Base-by-base conservation (phyloP, 371 early-diverging fungal genomes). In the Actinomortierella ambigua region DNA sequence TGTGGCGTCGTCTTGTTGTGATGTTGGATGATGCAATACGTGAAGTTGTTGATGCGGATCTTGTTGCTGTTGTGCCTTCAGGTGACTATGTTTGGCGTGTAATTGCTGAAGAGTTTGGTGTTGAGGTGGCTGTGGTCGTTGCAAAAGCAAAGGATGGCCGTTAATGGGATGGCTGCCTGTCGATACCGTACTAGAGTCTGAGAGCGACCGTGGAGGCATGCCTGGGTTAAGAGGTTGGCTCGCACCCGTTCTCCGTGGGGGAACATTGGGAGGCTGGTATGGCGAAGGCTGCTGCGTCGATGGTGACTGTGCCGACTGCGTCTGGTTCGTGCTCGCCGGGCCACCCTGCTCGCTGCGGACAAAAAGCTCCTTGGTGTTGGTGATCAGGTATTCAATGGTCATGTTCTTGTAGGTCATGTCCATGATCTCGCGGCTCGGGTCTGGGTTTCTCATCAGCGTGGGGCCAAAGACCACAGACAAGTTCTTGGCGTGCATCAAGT, bases 381-480 rank as follows among this genome's bases (percentile, higher is more conserved):
- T 50, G 14, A 87, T 90, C 70, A 84, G 68, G 58, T 79, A 88
- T 65, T 90, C 93, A 43, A 93, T 88, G 0, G 82, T 77, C 46
- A 81, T 75, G 68, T 91, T 93, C 71, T 93, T 95, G 27, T 80
- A 76, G 4, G 84, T 83, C 90, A 93, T 93, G 50, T 95, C 93
- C 26, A 86, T 70, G 54, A 95, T 79, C 60, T 96, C 96, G 18
- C 79, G 68, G 20, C 77, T 79, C 18, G 88, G 81, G 50, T 90
- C 82, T 15, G 78, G 79, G 58, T 88, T 83, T 2, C 90, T 85
- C 77, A 97, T 79, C n/a, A 97, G 76, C 7, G 93, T 95, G 0
- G 96, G 97, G 0, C 95, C 97, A 85, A 97, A 95, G 43, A 97
- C 94, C 0, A 96, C 95, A 6, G 94, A 92, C 27, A 97, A 63